Conservation (phyloP, 306 rosid genomes). For the Medicago lupulina region DNA sequence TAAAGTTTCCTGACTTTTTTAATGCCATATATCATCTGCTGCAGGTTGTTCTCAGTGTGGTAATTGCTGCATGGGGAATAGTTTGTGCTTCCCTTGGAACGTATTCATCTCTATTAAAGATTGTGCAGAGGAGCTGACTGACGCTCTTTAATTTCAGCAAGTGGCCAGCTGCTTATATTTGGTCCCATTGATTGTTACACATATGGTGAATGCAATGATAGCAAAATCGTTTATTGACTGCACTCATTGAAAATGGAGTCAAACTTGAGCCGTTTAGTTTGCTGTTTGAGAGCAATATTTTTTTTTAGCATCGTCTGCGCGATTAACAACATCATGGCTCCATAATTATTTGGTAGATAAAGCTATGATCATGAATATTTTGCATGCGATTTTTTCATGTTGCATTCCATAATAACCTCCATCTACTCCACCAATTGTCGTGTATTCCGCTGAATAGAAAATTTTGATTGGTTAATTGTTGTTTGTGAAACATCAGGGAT, state of each 20-base stretch:
- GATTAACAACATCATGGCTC: not conserved
- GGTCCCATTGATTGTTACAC: not conserved
- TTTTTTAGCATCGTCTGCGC: not conserved
- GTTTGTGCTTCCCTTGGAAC: constrained; percentile 61
- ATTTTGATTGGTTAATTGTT: too few species aligned
- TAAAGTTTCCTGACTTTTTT: not conserved
- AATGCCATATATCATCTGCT: constrained; percentile 2
- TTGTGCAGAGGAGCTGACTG: constrained; percentile 35
- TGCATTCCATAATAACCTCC: too few species aligned
- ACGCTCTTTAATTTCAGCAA: constrained; percentile 15
- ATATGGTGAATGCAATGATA: not conserved
- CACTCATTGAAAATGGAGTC: constrained; percentile 2
- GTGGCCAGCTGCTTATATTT: not conserved
- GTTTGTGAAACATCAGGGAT: too few species aligned
- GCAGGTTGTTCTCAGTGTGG: constrained; percentile 55
- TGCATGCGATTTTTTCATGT: too few species aligned
- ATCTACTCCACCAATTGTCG: too few species aligned
- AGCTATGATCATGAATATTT: too few species aligned
- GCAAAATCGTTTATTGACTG: not conserved
- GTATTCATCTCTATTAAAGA: constrained; percentile 59
- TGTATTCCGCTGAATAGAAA: too few species aligned
- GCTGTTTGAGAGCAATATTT: constrained; percentile 10
- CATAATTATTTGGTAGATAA: not conserved
- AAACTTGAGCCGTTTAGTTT: not conserved
- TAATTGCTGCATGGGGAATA: constrained; percentile 56